phyloP scores from a whole-genome alignment of 2,329 filamentous ascomycete genomes.

The Colletotrichum scovillei region DNA sequence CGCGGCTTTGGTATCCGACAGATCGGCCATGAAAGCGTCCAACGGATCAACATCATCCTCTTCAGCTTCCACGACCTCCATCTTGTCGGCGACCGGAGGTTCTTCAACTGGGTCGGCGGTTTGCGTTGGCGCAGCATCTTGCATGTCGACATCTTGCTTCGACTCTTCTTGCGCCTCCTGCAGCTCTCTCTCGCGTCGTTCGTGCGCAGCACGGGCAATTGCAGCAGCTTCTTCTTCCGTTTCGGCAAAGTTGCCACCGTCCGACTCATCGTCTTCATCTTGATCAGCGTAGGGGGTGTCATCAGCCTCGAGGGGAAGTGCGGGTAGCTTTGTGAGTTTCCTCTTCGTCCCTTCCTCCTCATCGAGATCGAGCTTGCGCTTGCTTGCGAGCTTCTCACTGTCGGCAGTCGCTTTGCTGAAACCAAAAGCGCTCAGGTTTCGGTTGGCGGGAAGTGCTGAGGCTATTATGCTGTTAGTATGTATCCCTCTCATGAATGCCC shows the following conservation, averaged over 20 bases:
- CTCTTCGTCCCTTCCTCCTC: slow-evolving; percentile 89
- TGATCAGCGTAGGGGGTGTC: slow-evolving; percentile 70
- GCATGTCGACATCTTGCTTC: slow-evolving; percentile 40
- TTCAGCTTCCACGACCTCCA: slow-evolving; percentile 63
- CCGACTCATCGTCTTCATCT: slow-evolving; percentile 77
- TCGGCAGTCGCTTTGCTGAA: slow-evolving; percentile 77
- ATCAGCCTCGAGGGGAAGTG: slow-evolving; percentile 75
- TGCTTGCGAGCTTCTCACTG: slow-evolving; percentile 72
- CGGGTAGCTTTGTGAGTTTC: slow-evolving; percentile 91
- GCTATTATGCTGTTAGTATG: slow-evolving; percentile 46
- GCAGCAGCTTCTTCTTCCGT: slow-evolving; percentile 91
- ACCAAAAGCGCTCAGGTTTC: slow-evolving; percentile 86
- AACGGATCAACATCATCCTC: slow-evolving; percentile 81
- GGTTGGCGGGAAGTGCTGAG: slow-evolving; percentile 73
- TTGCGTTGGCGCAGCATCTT: slow-evolving; percentile 33
- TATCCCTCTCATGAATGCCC: neutral
- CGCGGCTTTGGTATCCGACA: slow-evolving; percentile 56
- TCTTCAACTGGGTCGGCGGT: slow-evolving; percentile 41
- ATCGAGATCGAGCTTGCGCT: slow-evolving; percentile 84
- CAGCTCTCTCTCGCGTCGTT: slow-evolving; percentile 80
- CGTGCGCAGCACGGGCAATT: slow-evolving; percentile 85
- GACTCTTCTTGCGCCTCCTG: slow-evolving; percentile 63
- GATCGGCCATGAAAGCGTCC: slow-evolving; percentile 94
- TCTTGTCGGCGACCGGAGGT: slow-evolving; percentile 50
- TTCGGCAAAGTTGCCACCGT: slow-evolving; percentile 80